phyloP scores from a whole-genome alignment of 768 basidiomycete species.

The Chalciporus pseudorubinellus region DNA sequence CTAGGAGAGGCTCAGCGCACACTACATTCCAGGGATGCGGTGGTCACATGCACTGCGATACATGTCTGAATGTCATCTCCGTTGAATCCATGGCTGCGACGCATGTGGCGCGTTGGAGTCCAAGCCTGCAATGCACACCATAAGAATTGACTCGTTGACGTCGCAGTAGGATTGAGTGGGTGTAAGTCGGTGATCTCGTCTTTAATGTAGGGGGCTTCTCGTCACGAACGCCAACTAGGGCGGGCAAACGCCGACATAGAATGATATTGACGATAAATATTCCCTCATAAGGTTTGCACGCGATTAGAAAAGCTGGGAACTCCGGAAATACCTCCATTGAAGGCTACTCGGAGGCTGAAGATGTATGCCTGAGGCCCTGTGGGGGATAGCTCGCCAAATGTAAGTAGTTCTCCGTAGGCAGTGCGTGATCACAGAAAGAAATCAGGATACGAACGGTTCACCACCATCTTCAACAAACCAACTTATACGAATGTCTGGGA shows the following conservation, averaged over 20 bases:
- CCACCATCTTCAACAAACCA: no score
- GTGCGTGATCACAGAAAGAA: no score
- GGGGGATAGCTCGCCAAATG: neutral
- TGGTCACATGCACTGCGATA: constrained; percentile 5
- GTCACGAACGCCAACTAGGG: constrained; percentile 15
- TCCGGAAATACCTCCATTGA: neutral
- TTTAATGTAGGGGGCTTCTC: constrained; percentile 11
- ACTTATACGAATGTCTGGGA: no score
- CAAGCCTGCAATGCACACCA: neutral
- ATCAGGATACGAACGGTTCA: no score
- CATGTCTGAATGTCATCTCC: constrained; percentile 26
- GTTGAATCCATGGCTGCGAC: constrained; percentile 6
- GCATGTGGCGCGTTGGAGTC: neutral
- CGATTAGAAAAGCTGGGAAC: neutral
- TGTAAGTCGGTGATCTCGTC: constrained; percentile 19
- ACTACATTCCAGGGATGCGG: neutral
- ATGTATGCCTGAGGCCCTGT: neutral
- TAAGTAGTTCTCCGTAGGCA: no score
- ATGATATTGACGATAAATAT: neutral
- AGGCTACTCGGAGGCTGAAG: neutral
- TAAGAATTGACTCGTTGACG: constrained; percentile 1
- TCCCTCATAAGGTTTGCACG: neutral
- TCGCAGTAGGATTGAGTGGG: constrained; percentile 15
- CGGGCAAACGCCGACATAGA: neutral
- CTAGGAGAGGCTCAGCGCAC: neutral